A percentile compares a stretch with the other conserved stretches of the same genome.
These are phyloP conservation scores for Calamus simplicifolius DNA, from an alignment of 176 grass and related monocot species.

Conservation along the genomic window DNA sequence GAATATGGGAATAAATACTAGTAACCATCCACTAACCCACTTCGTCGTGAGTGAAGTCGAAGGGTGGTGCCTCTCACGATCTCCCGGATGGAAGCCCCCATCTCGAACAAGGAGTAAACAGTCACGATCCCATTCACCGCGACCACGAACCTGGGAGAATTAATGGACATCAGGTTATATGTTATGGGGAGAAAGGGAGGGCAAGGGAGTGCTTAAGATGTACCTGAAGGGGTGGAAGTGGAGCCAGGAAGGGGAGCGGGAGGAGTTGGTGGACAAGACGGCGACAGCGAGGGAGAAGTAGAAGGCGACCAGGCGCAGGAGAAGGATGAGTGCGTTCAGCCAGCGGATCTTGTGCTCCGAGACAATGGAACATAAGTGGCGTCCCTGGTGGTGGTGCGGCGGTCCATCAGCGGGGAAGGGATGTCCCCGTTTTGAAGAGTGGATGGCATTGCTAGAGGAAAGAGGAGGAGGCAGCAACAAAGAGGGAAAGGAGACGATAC, in stretches of 20 bases:
- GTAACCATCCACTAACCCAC: slow-evolving; percentile 15
- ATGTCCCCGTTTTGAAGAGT: slow-evolving; percentile 25
- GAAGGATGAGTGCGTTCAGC: slow-evolving; percentile 27
- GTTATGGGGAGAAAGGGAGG: too few relatives aligned
- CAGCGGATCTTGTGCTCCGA: slow-evolving; percentile 30
- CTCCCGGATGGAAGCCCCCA: slow-evolving; percentile 53
- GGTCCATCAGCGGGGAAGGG: background rate
- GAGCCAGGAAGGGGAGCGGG: slow-evolving; percentile 21
- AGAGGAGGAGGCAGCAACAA: background rate
- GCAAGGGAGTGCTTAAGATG: background rate
- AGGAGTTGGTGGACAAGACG: slow-evolving; percentile 22
- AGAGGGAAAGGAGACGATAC: too few relatives aligned
- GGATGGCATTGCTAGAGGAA: slow-evolving; percentile 22
- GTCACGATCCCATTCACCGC: slow-evolving; percentile 63
- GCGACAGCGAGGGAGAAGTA: slow-evolving; percentile 37
- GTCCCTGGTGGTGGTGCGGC: background rate
- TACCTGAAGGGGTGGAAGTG: slow-evolving; percentile 6
- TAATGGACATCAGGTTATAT: too few relatives aligned
- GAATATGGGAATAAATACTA: too few relatives aligned
- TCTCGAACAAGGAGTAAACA: slow-evolving; percentile 60
- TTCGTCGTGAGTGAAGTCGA: slow-evolving; percentile 92
- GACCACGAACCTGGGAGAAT: slow-evolving; percentile 39
- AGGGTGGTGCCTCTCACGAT: slow-evolving; percentile 39
- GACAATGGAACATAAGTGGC: slow-evolving; percentile 22
- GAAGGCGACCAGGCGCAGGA: slow-evolving; percentile 37